A percentile compares a stretch with the other conserved stretches of the same genome.
phyloP scores from a whole-genome alignment of 345 rosid species.

The Mallotus nudiflorus region DNA sequence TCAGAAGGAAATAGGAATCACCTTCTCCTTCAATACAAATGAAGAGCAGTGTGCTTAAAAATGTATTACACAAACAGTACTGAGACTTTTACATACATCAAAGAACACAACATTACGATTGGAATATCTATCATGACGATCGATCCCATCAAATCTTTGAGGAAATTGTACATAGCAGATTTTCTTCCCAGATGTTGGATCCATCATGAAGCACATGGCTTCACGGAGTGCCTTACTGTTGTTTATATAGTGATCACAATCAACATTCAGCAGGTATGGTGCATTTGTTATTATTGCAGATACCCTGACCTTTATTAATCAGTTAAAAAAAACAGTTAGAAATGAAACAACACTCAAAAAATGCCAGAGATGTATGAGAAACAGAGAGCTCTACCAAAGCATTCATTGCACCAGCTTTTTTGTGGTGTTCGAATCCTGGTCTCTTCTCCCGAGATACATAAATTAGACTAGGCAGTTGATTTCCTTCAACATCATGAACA shows the following conservation, averaged over 20 bases:
- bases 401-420: slow-evolving; percentile 96
- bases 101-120: slow-evolving; percentile 22
- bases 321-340: slow-evolving; percentile 8
- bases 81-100: slow-evolving; percentile 14
- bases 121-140: slow-evolving; percentile 24
- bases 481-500: slow-evolving; percentile 65
- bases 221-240: slow-evolving; percentile 21
- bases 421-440: slow-evolving; percentile 91
- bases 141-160: slow-evolving; percentile 25
- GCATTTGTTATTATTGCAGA: slow-evolving; percentile 24
- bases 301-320: slow-evolving; percentile 15
- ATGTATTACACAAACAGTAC: not conserved
- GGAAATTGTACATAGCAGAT: slow-evolving; percentile 24
- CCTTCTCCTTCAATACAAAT: not conserved
- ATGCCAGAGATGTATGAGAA: not conserved
- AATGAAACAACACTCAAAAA: not conserved
- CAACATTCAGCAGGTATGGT: slow-evolving; percentile 23
- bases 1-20: slow-evolving; percentile 5
- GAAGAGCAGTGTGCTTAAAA: not conserved
- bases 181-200: slow-evolving; percentile 21
- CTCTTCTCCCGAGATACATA: slow-evolving; percentile 96
- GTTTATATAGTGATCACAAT: slow-evolving; percentile 24
- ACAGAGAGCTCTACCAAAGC: slow-evolving; percentile 52
- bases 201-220: slow-evolving; percentile 27
- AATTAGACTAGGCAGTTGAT: slow-evolving; percentile 71